Evolutionary conservation across 1,139 yeast species (phyloP), one percentile per base, ranked within the genome.

Genomic region (Blastobotrys ciferrii): DNA sequence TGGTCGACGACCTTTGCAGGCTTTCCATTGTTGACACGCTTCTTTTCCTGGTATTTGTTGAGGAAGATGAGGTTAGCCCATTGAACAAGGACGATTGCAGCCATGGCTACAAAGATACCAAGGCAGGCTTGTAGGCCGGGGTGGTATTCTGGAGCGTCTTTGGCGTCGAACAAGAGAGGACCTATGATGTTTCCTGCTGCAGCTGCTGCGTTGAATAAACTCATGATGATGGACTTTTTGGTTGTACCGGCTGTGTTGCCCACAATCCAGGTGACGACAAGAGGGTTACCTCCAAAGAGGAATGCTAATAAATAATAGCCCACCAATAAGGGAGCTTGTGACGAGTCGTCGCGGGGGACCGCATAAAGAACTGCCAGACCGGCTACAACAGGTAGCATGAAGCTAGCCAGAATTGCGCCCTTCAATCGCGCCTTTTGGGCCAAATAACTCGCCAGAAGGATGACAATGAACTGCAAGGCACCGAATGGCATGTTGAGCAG

Each of bases 231-330:
- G 46, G 69, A 66, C 61, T 76, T 80, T 63, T 81, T 81, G 32
- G 86, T 80, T 51, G 78, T 79, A 14, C 86, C 86, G 6, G 82
- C 82, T 17, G 75, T 72, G 56, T 81, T 81, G 2, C 81, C 73
- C 28, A 80, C 70, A 41, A 81, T 69, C 47, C 72, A 65, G 17
- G 80, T 68, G 52, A 80, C 67, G 28, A 74, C 59, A 55, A 79
- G 77, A 33, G 78, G 74, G 48, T 74, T 72, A 1, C 76, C 73
- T 39, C 77, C 65, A n/a, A 72, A 53, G 57, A 64, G 41, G 66
- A 73, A 38, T 58, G 63, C 51, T 63, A 55, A 46, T 64, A 73
- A 42, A 66, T 69, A 69, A 72, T 45, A 69, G 71, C 71, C 58
- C 47, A 76, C 68, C 25, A 36, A 13, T 60, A 70, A 59, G 62